Conservation (phyloP, 805 yeast genomes). For the Pichia kluyveri region DNA sequence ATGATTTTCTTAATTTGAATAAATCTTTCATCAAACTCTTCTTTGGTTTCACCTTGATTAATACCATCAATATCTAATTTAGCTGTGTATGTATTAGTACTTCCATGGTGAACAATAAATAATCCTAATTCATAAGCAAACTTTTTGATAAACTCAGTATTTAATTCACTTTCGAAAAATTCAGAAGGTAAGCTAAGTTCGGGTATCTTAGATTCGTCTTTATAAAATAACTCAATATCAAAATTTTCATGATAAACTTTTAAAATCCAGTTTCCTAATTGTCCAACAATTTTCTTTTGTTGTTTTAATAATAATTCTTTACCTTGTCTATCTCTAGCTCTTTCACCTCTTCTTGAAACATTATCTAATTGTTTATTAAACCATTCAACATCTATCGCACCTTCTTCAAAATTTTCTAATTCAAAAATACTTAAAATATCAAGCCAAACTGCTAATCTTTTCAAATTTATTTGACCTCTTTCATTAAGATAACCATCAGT, state of each 20-base stretch:
- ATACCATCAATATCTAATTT: constrained; percentile 69
- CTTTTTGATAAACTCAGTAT: constrained; percentile 52
- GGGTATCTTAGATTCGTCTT: constrained; percentile 34
- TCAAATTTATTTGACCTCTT: constrained; percentile 70
- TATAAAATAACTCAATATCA: constrained; percentile 24
- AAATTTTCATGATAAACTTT: constrained; percentile 24
- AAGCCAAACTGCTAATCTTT: constrained; percentile 67
- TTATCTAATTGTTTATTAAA: constrained; percentile 78
- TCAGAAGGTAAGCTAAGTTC: constrained; percentile 38
- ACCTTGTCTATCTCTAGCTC: constrained; percentile 56
- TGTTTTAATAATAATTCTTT: constrained; percentile 56
- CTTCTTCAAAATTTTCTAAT: constrained; percentile 74
- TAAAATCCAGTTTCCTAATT: constrained; percentile 41
- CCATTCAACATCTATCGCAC: constrained; percentile 84
- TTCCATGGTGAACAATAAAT: constrained; percentile 53
- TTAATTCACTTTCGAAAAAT: constrained; percentile 32
- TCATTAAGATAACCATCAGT: constrained; percentile 81
- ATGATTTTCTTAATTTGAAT: constrained; percentile 42
- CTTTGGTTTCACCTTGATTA: constrained; percentile 56
- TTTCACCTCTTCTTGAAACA: constrained; percentile 64
- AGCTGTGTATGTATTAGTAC: constrained; percentile 46
- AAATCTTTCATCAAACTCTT: constrained; percentile 49
- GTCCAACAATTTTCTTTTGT: constrained; percentile 66
- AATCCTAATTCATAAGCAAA: constrained; percentile 62
- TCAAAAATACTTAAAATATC: constrained; percentile 72